phyloP scores from a whole-genome alignment of 164 flowering plant genomes.

The Pachysandra terminalis region DNA sequence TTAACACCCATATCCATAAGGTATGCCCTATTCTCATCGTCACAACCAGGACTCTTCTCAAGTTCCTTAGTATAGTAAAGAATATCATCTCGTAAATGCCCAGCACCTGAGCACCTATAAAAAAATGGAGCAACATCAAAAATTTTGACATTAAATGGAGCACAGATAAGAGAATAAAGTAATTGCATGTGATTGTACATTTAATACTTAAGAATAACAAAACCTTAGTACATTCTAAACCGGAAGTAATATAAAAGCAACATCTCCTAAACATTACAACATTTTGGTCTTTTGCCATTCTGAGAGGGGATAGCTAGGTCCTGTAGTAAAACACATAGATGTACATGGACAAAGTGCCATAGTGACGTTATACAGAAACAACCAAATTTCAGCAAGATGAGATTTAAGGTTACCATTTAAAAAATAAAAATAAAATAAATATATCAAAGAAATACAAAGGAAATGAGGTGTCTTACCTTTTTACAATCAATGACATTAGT shows the following conservation, averaged over 20 bases:
- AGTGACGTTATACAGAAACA: no score
- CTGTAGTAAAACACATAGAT: no score
- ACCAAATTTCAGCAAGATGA: no score
- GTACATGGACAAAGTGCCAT: no score
- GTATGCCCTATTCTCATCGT: constrained; percentile 62
- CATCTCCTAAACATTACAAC: not conserved
- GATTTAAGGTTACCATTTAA: no score
- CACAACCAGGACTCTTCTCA: constrained; percentile 40
- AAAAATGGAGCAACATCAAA: constrained; percentile 1
- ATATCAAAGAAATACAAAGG: no score
- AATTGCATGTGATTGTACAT: not conserved
- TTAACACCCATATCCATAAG: constrained; percentile 83
- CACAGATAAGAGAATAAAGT: not conserved
- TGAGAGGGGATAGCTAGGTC: no score
- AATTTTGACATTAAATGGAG: not conserved
- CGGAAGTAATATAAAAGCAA: not conserved
- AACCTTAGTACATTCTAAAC: not conserved
- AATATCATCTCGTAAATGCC: constrained; percentile 79
- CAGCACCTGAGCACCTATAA: constrained; percentile 92
- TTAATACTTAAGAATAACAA: no score
- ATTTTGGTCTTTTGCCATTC: no score
- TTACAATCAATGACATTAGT: no score
- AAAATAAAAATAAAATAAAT: no score
- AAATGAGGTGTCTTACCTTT: no score
- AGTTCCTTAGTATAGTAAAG: constrained; percentile 58